These are phyloP conservation scores for Pseudogymnoascus sp. DNA, from an alignment of 2,329 filamentous ascomycete species.

Conservation along the genomic window DNA sequence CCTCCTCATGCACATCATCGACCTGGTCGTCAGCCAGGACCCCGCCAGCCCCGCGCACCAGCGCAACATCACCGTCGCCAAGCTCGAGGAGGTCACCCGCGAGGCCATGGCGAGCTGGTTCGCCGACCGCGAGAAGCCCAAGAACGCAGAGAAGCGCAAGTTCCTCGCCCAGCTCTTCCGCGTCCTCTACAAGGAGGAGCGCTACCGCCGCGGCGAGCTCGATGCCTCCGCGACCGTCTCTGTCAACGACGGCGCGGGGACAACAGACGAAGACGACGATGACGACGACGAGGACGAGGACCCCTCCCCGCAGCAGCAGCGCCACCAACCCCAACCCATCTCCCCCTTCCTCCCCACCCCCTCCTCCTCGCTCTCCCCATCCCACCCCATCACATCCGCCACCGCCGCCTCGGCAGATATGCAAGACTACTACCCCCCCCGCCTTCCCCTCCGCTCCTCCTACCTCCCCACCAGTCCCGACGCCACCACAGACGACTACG, in stretches of 20 bases:
- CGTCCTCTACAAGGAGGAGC: constrained; percentile 48
- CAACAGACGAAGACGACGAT: not conserved
- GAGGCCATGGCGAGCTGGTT: constrained; percentile 53
- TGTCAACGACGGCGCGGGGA: not conserved
- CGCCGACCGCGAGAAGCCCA: constrained; percentile 43
- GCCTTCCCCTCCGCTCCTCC: not conserved
- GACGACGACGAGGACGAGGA: not conserved
- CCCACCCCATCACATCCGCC: not conserved
- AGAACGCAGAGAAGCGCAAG: constrained; percentile 46
- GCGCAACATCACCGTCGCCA: constrained; percentile 34
- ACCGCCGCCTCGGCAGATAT: not conserved
- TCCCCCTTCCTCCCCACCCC: not conserved
- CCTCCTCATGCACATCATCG: constrained; percentile 52
- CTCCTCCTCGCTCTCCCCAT: not conserved
- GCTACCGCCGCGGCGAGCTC: constrained; percentile 47
- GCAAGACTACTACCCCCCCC: not conserved
- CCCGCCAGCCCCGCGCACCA: constrained; percentile 37
- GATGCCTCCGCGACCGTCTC: not conserved
- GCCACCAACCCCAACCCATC: not conserved
- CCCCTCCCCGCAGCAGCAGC: not conserved
- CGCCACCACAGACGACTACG: not conserved
- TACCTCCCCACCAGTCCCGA: not conserved
- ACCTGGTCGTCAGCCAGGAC: constrained; percentile 39
- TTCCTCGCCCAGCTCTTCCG: constrained; percentile 54
- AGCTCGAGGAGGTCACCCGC: constrained; percentile 49